A percentile compares a stretch with the other conserved stretches of the same genome.
Evolutionary conservation across 495 filamentous ascomycete genomes (phyloP).

Genomic region (Penicillium dipodomyicola): DNA sequence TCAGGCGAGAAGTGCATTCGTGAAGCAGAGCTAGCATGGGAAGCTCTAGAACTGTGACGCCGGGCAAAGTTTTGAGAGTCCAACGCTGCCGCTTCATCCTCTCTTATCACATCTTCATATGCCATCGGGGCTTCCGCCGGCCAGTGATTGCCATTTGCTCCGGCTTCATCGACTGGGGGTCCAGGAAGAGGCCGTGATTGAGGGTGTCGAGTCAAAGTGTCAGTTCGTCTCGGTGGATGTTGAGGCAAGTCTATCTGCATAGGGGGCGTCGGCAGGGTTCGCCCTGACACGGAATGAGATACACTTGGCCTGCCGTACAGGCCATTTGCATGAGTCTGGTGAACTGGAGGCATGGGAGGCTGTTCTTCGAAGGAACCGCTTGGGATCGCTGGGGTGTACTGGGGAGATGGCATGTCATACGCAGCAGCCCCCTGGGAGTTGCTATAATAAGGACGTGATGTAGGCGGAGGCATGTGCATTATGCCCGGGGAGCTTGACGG

Average conservation of each 20-base stretch:
- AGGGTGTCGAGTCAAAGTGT: conserved; percentile 56
- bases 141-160: conserved; percentile 8
- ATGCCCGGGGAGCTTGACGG: conserved; percentile 27
- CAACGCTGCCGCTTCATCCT: conserved; percentile 49
- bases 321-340: conserved; percentile 36
- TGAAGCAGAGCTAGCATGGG: conserved; percentile 23
- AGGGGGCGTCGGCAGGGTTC: conserved; percentile 40
- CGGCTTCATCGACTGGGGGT: conserved; percentile 48
- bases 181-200: conserved; percentile 61
- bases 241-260: conserved; percentile 45
- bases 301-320: conserved; percentile 31
- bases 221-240: conserved; percentile 49
- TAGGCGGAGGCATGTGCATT: conserved; percentile 19
- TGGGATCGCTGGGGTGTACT: conserved; percentile 25
- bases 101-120: conserved; percentile 48
- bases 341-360: conserved; percentile 50
- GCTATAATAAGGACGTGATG: conserved; percentile 30
- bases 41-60: conserved; percentile 27
- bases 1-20: conserved; percentile 35
- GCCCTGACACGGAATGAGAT: conserved; percentile 37
- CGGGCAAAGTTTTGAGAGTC: conserved; percentile 31
- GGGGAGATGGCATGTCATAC: conserved; percentile 32
- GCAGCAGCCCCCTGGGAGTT: conserved; percentile 26
- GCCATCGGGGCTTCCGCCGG: conserved; percentile 14
- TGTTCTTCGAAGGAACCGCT: conserved; percentile 36